Base-by-base conservation (phyloP, 768 basidiomycete species). In the Trametes cinnabarina region DNA sequence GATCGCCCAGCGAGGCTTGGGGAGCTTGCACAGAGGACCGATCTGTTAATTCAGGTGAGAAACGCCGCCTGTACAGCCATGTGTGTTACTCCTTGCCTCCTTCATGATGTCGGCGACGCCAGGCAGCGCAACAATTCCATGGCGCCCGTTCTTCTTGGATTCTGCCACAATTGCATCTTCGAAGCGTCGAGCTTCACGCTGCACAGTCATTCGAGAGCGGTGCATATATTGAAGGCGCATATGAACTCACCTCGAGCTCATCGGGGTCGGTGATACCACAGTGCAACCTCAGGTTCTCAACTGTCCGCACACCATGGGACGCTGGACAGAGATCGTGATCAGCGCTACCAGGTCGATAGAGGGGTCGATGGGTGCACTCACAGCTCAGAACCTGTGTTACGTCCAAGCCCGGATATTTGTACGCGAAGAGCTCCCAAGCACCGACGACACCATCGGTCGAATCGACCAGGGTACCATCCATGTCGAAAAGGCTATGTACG, bases 401-500 rank as follows among this genome's bases (percentile, higher is more conserved):
- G 68, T 89, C 81, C 58, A 90, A 81, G 30, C 69, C 70, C 3
- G 86, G 84, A 69, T 94, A 94, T 56, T 81, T 79, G 66, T 83
- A 68, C 47, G 80, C 80, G 72, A 93, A 94, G n/a, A 76, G 73
- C 51, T 86, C 76, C 94, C 94, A 95, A 34, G 92, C 91, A 25
- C 87, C 90, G 25, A 82, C 74, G 30, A 95, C 91, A 41, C 90
- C 92, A 28, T 84, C 82, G 10, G 89, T 93, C 19, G 90, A 93
- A 68, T 94, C 89, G 62, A 90, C 79, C 49, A 90, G 76, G 32
- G 89, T 93, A 54, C 88, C 88, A 68, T 91, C 89, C 89, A 90
- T 91, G 69, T 91, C 88, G 66, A 90, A 90, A 14, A 90, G 74
- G 57, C 88, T 90, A 57, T 30, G 28, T 4, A 34, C 42, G 47